Percentiles rank a stretch among this genome's conserved stretches.
Evolutionary conservation across 2,329 filamentous ascomycete genomes (phyloP).

Genomic region (Fusarium graminum): DNA sequence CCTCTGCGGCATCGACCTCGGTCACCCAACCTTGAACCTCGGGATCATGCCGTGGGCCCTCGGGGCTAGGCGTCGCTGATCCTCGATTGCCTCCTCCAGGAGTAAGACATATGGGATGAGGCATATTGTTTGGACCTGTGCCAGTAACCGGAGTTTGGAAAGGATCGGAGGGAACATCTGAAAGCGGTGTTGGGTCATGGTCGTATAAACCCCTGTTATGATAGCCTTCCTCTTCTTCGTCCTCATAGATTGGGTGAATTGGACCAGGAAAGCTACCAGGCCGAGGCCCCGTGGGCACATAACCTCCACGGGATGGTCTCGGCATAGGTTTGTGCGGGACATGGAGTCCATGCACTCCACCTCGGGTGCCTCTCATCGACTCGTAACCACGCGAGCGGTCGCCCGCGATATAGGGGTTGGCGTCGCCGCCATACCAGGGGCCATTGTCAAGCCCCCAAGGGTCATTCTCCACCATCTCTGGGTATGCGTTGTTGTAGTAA

Average conservation of each 20-base stretch:
- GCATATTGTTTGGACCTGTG: slow-evolving; percentile 22
- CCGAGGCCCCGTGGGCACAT: slow-evolving; percentile 51
- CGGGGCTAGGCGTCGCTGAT: slow-evolving; percentile 58
- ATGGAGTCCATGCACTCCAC: slow-evolving; percentile 44
- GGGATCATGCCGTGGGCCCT: slow-evolving; percentile 58
- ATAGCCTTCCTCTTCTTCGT: slow-evolving; percentile 64
- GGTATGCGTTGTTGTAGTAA: slow-evolving; percentile 59
- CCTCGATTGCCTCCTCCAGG: slow-evolving; percentile 49
- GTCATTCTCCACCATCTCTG: slow-evolving; percentile 61
- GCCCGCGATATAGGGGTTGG: slow-evolving; percentile 58
- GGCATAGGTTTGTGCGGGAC: slow-evolving; percentile 54
- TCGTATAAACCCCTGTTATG: slow-evolving; percentile 47
- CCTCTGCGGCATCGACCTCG: slow-evolving; percentile 67
- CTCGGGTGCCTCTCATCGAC: slow-evolving; percentile 57
- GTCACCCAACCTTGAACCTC: slow-evolving; percentile 71
- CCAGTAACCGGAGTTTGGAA: slow-evolving; percentile 61
- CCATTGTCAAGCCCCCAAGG: slow-evolving; percentile 45
- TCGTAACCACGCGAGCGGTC: slow-evolving; percentile 64
- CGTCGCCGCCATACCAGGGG: slow-evolving; percentile 62
- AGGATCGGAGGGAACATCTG: slow-evolving; percentile 60
- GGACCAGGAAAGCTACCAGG: slow-evolving; percentile 54
- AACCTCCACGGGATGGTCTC: slow-evolving; percentile 50
- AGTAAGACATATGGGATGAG: slow-evolving; percentile 45
- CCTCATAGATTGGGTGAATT: slow-evolving; percentile 71
- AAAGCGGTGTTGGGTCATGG: slow-evolving; percentile 53